These are phyloP conservation scores for Fraxinus sp. DNA, from an alignment of 305 asterid genomes.

Conservation along the genomic window DNA sequence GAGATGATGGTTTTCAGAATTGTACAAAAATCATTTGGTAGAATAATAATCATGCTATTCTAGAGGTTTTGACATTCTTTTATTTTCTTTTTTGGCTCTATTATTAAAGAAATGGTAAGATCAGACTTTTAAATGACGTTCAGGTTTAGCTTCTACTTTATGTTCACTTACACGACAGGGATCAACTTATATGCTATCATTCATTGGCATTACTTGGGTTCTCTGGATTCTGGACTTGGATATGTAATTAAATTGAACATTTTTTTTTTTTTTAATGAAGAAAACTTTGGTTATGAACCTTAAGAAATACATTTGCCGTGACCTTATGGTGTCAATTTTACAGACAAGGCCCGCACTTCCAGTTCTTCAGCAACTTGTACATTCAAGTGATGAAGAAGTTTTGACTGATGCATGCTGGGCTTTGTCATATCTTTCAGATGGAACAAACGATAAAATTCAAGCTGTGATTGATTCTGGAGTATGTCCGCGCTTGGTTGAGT, in stretches of 20 bases:
- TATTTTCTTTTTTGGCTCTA: background rate
- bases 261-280: background rate
- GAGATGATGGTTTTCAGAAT: background rate
- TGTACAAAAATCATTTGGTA: background rate
- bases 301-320: background rate
- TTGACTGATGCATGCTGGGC: conserved; percentile 97
- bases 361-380: conserved; percentile 63
- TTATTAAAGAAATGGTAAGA: background rate
- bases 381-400: conserved; percentile 88
- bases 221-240: background rate
- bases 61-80: background rate
- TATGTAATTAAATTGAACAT: background rate
- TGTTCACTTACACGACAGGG: background rate
- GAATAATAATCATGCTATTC: background rate
- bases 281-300: conserved; percentile 3
- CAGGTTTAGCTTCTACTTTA: background rate
- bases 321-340: conserved; percentile 20
- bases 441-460: conserved; percentile 83
- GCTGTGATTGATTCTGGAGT: conserved; percentile 88
- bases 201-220: background rate
- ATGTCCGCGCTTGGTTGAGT: conserved; percentile 74
- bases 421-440: conserved; percentile 89
- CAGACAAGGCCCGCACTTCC: conserved; percentile 88
- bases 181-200: background rate
- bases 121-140: background rate